These are phyloP conservation scores for Helenozyma rhizophorensis DNA, from an alignment of 805 yeast species.

Conservation along the genomic window DNA sequence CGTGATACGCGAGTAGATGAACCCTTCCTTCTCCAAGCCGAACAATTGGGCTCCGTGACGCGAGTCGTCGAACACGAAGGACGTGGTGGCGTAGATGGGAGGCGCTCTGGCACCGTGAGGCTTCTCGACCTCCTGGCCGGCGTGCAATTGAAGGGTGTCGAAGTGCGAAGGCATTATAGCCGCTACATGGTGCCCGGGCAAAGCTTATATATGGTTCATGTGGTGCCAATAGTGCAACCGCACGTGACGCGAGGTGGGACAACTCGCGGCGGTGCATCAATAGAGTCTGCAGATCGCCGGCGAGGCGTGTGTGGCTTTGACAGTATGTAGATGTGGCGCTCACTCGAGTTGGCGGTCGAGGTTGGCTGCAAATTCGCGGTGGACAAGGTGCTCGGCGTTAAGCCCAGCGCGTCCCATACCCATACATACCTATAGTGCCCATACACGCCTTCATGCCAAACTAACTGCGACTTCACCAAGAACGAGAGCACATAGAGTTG, in stretches of 20 bases:
- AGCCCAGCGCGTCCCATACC: too few relatives aligned
- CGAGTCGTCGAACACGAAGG: constrained; percentile 83
- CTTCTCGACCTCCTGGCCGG: constrained; percentile 77
- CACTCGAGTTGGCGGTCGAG: too few relatives aligned
- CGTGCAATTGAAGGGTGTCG: constrained; percentile 91
- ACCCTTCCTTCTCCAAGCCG: constrained; percentile 79
- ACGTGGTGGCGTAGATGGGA: constrained; percentile 89
- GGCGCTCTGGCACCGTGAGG: constrained; percentile 78
- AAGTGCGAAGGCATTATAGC: constrained; percentile 58
- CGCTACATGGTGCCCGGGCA: neutral
- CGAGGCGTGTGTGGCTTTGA: too few relatives aligned
- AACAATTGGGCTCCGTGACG: constrained; percentile 90
- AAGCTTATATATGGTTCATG: neutral
- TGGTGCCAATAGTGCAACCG: constrained; percentile 8
- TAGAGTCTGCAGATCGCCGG: too few relatives aligned
- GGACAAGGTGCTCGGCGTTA: too few relatives aligned
- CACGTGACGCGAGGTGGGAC: constrained; percentile 11
- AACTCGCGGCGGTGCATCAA: too few relatives aligned
- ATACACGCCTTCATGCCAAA: too few relatives aligned
- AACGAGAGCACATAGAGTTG: too few relatives aligned
- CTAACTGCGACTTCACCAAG: too few relatives aligned
- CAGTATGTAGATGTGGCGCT: too few relatives aligned
- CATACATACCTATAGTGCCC: too few relatives aligned
- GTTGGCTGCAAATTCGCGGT: too few relatives aligned
- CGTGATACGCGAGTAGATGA: constrained; percentile 82